A percentile compares a stretch with the other conserved stretches of the same genome.
Evolutionary conservation across 306 rosid genomes (phyloP).

Genomic region (Mimosa bimucronata): DNA sequence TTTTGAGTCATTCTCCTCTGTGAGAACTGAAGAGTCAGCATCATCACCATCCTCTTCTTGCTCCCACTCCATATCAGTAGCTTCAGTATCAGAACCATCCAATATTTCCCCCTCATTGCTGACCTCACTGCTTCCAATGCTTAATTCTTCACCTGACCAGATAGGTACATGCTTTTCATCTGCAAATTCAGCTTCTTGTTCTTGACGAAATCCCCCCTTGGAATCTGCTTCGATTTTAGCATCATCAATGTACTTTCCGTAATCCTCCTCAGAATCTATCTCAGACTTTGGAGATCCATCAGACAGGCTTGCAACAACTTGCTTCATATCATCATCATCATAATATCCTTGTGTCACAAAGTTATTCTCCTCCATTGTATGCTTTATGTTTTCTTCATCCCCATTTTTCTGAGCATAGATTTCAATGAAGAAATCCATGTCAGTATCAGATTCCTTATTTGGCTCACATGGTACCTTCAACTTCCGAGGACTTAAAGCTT

Average conservation of each 20-base stretch:
- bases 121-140: conserved; percentile 45
- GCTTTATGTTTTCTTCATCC: conserved; percentile 12
- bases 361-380: neutral
- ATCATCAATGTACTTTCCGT: conserved; percentile 22
- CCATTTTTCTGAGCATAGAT: conserved; percentile 51
- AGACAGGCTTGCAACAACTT: conserved; percentile 24
- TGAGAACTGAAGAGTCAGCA: conserved; percentile 36
- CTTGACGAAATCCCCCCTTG: conserved; percentile 21
- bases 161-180: conserved; percentile 32
- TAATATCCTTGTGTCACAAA: neutral
- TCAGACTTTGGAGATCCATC: conserved; percentile 41
- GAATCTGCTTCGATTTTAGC: conserved; percentile 32
- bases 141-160: conserved; percentile 48
- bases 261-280: conserved; percentile 46
- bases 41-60: conserved; percentile 42
- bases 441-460: conserved; percentile 36
- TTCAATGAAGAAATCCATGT: conserved; percentile 61
- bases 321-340: conserved; percentile 21
- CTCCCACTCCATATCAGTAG: conserved; percentile 60
- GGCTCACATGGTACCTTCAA: conserved; percentile 40
- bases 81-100: conserved; percentile 46
- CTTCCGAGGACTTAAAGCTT: conserved; percentile 49
- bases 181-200: conserved; percentile 31
- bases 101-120: conserved; percentile 36
- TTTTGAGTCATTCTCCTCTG: conserved; percentile 43